Evolutionary conservation across 2,329 filamentous ascomycete species (phyloP).

Genomic region (Fusarium sp.): DNA sequence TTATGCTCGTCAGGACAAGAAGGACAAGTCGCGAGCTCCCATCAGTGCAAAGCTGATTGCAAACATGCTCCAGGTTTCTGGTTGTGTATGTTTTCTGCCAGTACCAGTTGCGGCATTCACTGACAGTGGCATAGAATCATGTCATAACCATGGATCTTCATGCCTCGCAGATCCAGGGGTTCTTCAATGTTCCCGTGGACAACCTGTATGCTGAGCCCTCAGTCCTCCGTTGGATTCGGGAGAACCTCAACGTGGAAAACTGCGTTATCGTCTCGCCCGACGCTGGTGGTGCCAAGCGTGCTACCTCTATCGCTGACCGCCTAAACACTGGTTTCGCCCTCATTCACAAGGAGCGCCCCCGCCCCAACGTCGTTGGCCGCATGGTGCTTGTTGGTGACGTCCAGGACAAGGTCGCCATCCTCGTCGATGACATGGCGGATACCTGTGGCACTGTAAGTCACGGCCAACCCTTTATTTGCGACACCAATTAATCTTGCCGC

Average conservation of each 20-base stretch:
- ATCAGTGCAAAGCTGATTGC: constrained; percentile 96
- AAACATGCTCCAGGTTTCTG: constrained; percentile 96
- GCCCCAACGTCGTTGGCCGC: constrained; percentile 84
- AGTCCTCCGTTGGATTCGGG: constrained; percentile 88
- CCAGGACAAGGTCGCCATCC: constrained; percentile 87
- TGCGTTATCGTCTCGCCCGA: constrained; percentile 96
- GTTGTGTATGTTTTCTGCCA: constrained; percentile 62
- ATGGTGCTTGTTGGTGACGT: constrained; percentile 97
- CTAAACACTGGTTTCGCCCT: constrained; percentile 91
- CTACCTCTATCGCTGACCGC: constrained; percentile 91
- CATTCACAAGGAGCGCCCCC: constrained; percentile 94
- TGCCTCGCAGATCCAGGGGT: constrained; percentile 92
- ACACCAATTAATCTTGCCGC: constrained; percentile 15
- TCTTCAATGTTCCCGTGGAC: constrained; percentile 83
- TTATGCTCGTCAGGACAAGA: constrained; percentile 97
- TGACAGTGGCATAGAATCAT: constrained; percentile 49
- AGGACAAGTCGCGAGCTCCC: constrained; percentile 91
- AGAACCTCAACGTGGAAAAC: constrained; percentile 82
- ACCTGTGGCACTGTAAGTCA: constrained; percentile 79
- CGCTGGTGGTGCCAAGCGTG: constrained; percentile 92
- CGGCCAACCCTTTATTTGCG: neutral
- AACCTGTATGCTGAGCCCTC: constrained; percentile 95
- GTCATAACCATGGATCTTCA: constrained; percentile 97
- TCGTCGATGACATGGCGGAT: constrained; percentile 98
- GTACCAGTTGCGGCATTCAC: constrained; percentile 4